Percentiles rank a stretch among this genome's conserved stretches.
These are phyloP conservation scores for Kodamaea neixiangensis DNA, from an alignment of 805 yeast species.

Conservation along the genomic window DNA sequence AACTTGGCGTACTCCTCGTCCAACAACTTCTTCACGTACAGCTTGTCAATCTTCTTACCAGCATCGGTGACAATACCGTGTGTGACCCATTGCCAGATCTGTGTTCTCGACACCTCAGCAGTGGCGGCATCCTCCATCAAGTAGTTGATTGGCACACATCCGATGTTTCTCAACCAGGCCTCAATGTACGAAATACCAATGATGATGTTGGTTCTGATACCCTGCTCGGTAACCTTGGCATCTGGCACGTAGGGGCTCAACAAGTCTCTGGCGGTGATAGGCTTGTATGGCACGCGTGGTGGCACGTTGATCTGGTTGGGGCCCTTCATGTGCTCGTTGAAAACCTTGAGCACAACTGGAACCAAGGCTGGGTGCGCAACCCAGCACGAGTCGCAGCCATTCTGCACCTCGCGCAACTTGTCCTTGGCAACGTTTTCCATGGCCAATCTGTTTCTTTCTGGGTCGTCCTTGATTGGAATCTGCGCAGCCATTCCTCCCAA, in stretches of 20 bases:
- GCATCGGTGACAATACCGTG: slow-evolving; percentile 65
- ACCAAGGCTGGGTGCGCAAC: slow-evolving; percentile 86
- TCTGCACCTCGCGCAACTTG: slow-evolving; percentile 71
- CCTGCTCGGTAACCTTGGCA: slow-evolving; percentile 66
- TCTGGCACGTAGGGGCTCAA: slow-evolving; percentile 63
- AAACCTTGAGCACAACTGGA: slow-evolving; percentile 68
- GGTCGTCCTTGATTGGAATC: slow-evolving; percentile 75
- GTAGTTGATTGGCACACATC: slow-evolving; percentile 83
- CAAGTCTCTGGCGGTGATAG: slow-evolving; percentile 60
- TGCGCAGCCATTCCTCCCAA: slow-evolving; percentile 94
- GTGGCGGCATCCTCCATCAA: slow-evolving; percentile 92
- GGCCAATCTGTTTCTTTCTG: slow-evolving; percentile 61
- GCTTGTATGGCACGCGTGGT: slow-evolving; percentile 48
- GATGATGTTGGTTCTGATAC: slow-evolving; percentile 69
- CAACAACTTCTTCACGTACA: slow-evolving; percentile 56
- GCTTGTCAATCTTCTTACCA: slow-evolving; percentile 59
- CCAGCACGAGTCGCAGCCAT: slow-evolving; percentile 90
- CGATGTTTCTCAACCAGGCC: slow-evolving; percentile 82
- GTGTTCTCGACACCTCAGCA: slow-evolving; percentile 83
- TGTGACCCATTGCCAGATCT: slow-evolving; percentile 81
- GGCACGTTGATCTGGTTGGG: slow-evolving; percentile 72
- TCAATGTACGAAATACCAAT: slow-evolving; percentile 82
- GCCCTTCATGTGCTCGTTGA: slow-evolving; percentile 76
- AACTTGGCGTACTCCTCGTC: slow-evolving; percentile 62
- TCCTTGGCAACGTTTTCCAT: slow-evolving; percentile 74